Evolutionary conservation across 2,329 filamentous ascomycete genomes (phyloP).

Genomic region (Fusarium brevicatenulatum): DNA sequence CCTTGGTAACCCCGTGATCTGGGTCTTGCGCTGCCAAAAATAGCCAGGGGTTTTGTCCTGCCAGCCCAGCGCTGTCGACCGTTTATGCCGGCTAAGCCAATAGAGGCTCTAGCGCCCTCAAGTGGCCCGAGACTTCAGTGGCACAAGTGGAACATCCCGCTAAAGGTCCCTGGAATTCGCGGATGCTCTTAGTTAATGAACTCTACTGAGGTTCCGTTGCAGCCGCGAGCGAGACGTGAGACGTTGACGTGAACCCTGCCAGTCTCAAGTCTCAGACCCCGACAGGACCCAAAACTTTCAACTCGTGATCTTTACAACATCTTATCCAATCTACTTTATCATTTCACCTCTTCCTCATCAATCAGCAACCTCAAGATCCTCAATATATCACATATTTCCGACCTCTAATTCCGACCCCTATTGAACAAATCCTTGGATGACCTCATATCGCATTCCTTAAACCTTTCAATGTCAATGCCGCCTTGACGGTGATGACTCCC

Average conservation of each 20-base stretch:
- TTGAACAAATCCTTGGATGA: constrained; percentile 20
- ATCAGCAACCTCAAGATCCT: neutral
- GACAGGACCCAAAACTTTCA: neutral
- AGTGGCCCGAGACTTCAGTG: constrained; percentile 21
- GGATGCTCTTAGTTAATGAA: neutral
- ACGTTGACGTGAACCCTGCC: constrained; percentile 17
- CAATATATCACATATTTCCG: neutral
- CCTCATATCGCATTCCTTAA: constrained; percentile 20
- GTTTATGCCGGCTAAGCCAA: constrained; percentile 22
- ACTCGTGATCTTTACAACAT: constrained; percentile 8
- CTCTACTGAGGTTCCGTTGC: constrained; percentile 18
- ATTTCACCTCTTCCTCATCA: neutral
- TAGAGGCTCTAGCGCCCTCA: constrained; percentile 18
- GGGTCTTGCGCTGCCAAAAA: constrained; percentile 13
- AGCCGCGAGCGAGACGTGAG: constrained; percentile 21
- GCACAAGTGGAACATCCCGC: constrained; percentile 27
- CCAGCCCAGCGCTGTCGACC: neutral
- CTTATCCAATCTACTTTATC: neutral
- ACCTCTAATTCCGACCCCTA: neutral
- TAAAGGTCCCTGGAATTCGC: constrained; percentile 29
- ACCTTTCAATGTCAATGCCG: constrained; percentile 29
- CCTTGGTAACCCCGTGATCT: constrained; percentile 1
- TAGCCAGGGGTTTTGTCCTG: constrained; percentile 32
- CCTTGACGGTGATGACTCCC: constrained; percentile 49
- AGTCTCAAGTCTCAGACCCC: neutral